A percentile compares a stretch with the other conserved stretches of the same genome.
phyloP scores from a whole-genome alignment of 2,329 filamentous ascomycete species.

The Fusarium compactum region DNA sequence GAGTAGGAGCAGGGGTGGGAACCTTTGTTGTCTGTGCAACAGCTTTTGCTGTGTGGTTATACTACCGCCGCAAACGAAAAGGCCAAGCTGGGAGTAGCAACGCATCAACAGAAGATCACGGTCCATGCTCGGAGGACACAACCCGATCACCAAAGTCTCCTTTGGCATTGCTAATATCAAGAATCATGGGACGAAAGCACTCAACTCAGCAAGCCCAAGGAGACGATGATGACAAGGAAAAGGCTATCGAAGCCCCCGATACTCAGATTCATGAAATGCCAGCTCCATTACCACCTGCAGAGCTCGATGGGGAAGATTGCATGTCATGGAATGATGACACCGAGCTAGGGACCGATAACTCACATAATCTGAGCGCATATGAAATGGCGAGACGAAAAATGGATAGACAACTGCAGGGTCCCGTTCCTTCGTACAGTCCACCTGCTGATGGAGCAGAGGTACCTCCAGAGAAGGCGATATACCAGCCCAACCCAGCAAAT shows the following conservation, averaged over 20 bases:
- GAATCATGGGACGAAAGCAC: conserved; percentile 55
- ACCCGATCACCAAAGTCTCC: conserved; percentile 42
- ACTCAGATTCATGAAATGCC: conserved; percentile 67
- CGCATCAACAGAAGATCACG: conserved; percentile 52
- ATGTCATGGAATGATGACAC: conserved; percentile 55
- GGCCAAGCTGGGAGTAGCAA: conserved; percentile 35
- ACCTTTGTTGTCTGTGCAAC: conserved; percentile 49
- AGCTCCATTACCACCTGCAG: conserved; percentile 59
- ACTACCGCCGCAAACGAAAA: conserved; percentile 52
- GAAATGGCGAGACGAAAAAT: conserved; percentile 64
- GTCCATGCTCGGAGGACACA: conserved; percentile 52
- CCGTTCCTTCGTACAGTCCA: conserved; percentile 63
- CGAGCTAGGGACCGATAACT: conserved; percentile 57
- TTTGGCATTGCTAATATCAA: conserved; percentile 54
- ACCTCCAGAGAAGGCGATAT: conserved; percentile 49
- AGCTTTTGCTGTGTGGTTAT: conserved; percentile 50
- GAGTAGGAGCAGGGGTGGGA: conserved; percentile 58
- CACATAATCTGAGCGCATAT: conserved; percentile 60
- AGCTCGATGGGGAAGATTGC: conserved; percentile 61
- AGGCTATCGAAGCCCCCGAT: conserved; percentile 53
- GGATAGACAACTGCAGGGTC: conserved; percentile 63
- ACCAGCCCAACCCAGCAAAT: conserved; percentile 39
- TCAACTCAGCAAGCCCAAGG: conserved; percentile 43
- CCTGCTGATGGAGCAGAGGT: conserved; percentile 48
- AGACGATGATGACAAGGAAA: conserved; percentile 39